Evolutionary conservation across 2,329 filamentous ascomycete genomes (phyloP).

Genomic region (Aspergillus brasiliensis): DNA sequence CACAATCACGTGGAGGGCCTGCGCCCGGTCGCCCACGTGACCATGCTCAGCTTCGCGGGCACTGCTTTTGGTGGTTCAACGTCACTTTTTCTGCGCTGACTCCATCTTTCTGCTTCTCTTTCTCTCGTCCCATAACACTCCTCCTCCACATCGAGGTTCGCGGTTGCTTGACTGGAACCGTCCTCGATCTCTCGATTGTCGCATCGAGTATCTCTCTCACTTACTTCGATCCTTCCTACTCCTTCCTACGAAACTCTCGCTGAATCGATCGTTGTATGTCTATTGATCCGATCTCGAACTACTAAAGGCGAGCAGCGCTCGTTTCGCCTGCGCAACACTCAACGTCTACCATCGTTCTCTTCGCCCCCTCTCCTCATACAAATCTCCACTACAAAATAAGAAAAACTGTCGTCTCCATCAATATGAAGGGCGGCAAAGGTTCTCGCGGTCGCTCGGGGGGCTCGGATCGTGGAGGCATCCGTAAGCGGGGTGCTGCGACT

Average conservation of each 20-base stretch:
- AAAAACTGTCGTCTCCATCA: neutral
- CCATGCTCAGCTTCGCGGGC: conserved; percentile 13
- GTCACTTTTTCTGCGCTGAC: conserved; percentile 34
- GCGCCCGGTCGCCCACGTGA: conserved; percentile 23
- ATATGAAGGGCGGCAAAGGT: conserved; percentile 37
- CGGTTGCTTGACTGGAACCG: neutral
- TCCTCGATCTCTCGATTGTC: neutral
- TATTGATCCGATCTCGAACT: conserved; percentile 15
- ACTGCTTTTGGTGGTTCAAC: conserved; percentile 24
- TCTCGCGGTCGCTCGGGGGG: conserved; percentile 31
- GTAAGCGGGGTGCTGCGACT: conserved; percentile 49
- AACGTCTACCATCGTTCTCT: neutral
- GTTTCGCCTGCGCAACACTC: conserved; percentile 14
- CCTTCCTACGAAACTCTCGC: neutral
- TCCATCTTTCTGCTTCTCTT: conserved; percentile 1
- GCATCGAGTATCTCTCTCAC: neutral
- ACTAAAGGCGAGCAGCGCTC: conserved; percentile 33
- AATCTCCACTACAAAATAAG: neutral
- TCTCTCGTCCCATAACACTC: neutral
- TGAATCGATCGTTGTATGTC: conserved; percentile 23
- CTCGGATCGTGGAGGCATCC: conserved; percentile 52
- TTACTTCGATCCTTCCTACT: neutral
- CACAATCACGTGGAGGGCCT: conserved; percentile 21
- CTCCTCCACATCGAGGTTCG: neutral
- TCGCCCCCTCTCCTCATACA: neutral